These are phyloP conservation scores for Carex arenaria DNA, from an alignment of 202 grass and related monocot species.

Conservation along the genomic window DNA sequence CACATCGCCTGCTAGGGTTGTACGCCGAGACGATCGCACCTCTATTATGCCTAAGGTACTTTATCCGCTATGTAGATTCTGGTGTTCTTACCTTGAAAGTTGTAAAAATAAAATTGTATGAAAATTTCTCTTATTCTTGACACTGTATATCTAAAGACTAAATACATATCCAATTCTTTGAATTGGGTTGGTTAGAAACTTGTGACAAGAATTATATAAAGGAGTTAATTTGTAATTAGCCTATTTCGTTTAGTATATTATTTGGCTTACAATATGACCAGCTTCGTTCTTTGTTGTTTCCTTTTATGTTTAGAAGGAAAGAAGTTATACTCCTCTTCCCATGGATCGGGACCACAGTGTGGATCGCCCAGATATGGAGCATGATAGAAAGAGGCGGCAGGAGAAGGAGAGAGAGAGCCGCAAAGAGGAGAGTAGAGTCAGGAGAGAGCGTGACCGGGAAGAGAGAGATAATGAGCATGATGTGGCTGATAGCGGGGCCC, in stretches of 20 bases:
- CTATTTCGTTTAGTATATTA: neutral
- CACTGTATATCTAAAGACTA: neutral
- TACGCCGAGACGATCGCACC: constrained; percentile 29
- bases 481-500: constrained; percentile 50
- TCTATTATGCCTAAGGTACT: constrained; percentile 29
- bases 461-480: constrained; percentile 84
- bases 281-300: neutral
- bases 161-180: neutral
- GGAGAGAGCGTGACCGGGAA: constrained; percentile 69
- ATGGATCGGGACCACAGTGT: constrained; percentile 70
- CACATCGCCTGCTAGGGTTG: constrained; percentile 22
- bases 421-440: constrained; percentile 67
- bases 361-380: constrained; percentile 78
- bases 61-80: neutral
- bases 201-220: neutral
- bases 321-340: constrained; percentile 42
- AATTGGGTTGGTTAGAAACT: neutral
- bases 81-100: neutral
- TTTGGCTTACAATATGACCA: neutral
- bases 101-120: neutral
- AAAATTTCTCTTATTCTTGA: neutral
- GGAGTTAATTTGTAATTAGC: neutral
- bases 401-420: constrained; percentile 79
- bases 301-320: constrained; percentile 62
- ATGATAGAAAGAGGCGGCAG: constrained; percentile 65